A percentile compares a stretch with the other conserved stretches of the same genome.
Evolutionary conservation across 2,329 filamentous ascomycete species (phyloP).

Genomic region (Malbranchea cinnamomea): DNA sequence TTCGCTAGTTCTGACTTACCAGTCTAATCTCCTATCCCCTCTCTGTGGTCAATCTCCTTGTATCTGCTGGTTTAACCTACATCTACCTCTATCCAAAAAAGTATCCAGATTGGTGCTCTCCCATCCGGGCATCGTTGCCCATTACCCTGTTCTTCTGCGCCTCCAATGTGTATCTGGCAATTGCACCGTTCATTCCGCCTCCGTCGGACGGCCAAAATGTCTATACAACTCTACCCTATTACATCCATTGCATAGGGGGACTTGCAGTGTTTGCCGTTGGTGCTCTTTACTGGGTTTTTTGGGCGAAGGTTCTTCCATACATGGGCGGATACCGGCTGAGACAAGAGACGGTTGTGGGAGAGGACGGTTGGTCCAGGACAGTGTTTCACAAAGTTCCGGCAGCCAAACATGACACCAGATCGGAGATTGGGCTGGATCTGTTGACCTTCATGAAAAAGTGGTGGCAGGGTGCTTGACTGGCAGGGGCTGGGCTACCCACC

Average conservation of each 20-base stretch:
- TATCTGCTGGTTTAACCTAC: slow-evolving; percentile 34
- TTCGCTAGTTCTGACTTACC: neutral
- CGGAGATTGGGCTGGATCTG: slow-evolving; percentile 1
- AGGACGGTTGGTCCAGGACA: slow-evolving; percentile 49
- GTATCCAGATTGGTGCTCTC: slow-evolving; percentile 34
- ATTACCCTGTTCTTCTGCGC: slow-evolving; percentile 38
- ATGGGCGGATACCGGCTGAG: slow-evolving; percentile 37
- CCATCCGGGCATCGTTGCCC: slow-evolving; percentile 35
- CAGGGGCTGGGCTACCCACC: too few species aligned
- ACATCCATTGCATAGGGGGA: slow-evolving; percentile 39
- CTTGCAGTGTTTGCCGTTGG: slow-evolving; percentile 35
- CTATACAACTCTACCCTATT: slow-evolving; percentile 39
- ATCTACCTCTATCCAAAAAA: slow-evolving; percentile 27
- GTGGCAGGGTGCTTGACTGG: neutral
- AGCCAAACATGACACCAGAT: slow-evolving; percentile 3
- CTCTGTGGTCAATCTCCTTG: slow-evolving; percentile 37
- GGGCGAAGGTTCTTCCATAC: slow-evolving; percentile 35
- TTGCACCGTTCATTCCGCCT: slow-evolving; percentile 39
- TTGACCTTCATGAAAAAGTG: neutral
- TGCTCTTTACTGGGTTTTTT: slow-evolving; percentile 37
- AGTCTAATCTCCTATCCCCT: slow-evolving; percentile 23
- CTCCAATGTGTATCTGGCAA: slow-evolving; percentile 37
- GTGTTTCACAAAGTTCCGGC: slow-evolving; percentile 35
- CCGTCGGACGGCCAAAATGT: slow-evolving; percentile 30
- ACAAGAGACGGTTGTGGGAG: slow-evolving; percentile 39